Evolutionary conservation across 129 eudicot genomes (phyloP).

Genomic region (Centella asiatica): DNA sequence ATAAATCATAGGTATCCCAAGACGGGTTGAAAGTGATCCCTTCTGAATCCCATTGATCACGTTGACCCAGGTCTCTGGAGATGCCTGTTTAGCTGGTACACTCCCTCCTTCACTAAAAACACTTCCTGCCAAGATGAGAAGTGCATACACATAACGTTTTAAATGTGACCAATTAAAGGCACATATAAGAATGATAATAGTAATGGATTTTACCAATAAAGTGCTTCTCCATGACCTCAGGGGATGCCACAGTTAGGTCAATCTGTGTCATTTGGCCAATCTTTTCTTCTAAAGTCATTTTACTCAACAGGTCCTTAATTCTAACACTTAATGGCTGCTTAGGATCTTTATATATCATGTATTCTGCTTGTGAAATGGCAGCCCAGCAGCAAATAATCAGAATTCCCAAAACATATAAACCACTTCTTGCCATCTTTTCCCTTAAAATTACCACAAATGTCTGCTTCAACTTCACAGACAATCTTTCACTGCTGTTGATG

Average conservation of each 20-base stretch:
- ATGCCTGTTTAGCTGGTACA: no score
- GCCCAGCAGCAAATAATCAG: slow-evolving; percentile 31
- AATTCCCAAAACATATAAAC: slow-evolving; percentile 3
- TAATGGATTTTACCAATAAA: slow-evolving; percentile 39
- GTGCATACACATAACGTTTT: neutral
- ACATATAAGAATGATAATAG: neutral
- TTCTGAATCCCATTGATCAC: no score
- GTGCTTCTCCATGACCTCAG: slow-evolving; percentile 53
- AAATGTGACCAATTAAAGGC: neutral
- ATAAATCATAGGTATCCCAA: slow-evolving; percentile 54
- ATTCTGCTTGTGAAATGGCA: slow-evolving; percentile 27
- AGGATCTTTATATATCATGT: slow-evolving; percentile 54
- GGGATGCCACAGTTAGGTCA: slow-evolving; percentile 40
- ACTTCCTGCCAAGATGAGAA: slow-evolving; percentile 31
- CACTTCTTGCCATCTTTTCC: neutral
- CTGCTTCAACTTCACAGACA: no score
- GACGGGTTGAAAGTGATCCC: slow-evolving; percentile 45
- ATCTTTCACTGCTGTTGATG: no score
- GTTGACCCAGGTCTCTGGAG: no score
- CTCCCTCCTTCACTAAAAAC: slow-evolving; percentile 56
- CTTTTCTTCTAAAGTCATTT: slow-evolving; percentile 61
- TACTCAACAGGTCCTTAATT: slow-evolving; percentile 36
- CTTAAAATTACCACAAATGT: no score
- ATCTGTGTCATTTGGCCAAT: slow-evolving; percentile 70
- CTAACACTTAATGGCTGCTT: slow-evolving; percentile 36